phyloP scores from a whole-genome alignment of 768 basidiomycete genomes.

The Pilatotrama ljubarskyi region DNA sequence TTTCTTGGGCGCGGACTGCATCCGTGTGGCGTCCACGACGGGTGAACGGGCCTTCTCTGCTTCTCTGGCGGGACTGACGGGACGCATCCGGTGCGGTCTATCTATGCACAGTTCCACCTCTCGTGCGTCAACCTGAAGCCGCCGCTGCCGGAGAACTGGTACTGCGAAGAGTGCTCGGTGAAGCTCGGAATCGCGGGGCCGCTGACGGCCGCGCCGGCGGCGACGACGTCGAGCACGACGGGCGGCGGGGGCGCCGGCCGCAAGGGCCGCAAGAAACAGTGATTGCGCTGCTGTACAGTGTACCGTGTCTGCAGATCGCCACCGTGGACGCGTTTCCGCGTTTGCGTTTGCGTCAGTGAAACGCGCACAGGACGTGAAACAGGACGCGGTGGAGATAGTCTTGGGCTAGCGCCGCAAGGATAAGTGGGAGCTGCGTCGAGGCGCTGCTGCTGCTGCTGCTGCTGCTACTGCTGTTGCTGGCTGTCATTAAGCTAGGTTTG shows the following conservation, averaged over 20 bases:
- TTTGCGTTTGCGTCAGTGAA: too few relatives aligned
- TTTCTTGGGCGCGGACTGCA: not conserved
- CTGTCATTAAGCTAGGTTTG: conserved; percentile 17
- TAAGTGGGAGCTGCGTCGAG: not conserved
- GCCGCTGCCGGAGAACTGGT: conserved; percentile 59
- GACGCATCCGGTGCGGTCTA: not conserved
- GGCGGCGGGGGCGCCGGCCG: conserved; percentile 26
- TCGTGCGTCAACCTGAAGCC: conserved; percentile 58
- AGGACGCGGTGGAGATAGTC: not conserved
- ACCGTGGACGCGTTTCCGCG: too few relatives aligned
- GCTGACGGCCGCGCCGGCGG: conserved; percentile 8
- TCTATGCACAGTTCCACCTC: conserved; percentile 54
- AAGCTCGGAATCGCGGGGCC: conserved; percentile 19
- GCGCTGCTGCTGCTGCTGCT: too few relatives aligned
- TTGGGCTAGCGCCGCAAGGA: not conserved
- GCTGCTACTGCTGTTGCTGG: not conserved
- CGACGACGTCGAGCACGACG: conserved; percentile 9
- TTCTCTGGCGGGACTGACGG: not conserved
- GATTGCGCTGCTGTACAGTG: not conserved
- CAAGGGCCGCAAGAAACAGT: conserved; percentile 45
- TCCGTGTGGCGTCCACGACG: not conserved
- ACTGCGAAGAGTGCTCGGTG: conserved; percentile 52
- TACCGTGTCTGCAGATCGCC: too few relatives aligned
- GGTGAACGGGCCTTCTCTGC: not conserved
- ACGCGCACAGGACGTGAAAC: not conserved